Percentiles rank a stretch among this genome's conserved stretches.
phyloP scores from a whole-genome alignment of 768 basidiomycete genomes.

The Tephrocybe sp. region DNA sequence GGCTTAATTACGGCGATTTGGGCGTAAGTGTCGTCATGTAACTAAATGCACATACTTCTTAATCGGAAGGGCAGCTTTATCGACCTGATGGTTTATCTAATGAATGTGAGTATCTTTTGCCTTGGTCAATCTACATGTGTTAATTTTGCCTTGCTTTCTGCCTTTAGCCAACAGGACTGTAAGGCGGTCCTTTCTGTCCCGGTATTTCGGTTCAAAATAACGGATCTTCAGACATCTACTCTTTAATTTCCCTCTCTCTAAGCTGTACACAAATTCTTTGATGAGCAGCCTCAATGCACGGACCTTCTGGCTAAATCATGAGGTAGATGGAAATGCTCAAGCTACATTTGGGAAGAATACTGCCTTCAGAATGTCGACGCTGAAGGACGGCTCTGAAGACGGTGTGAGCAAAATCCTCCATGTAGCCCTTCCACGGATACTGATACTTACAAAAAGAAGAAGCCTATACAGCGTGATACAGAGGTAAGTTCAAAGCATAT shows the following conservation, averaged over 20 bases:
- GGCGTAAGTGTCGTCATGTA: constrained; percentile 15
- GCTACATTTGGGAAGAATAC: neutral
- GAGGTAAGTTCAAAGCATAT: neutral
- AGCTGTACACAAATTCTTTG: constrained; percentile 39
- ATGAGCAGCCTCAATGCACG: constrained; percentile 37
- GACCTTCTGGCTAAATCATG: constrained; percentile 25
- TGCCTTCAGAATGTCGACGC: neutral
- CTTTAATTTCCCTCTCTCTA: constrained; percentile 36
- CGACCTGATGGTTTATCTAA: constrained; percentile 27
- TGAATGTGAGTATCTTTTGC: constrained; percentile 14
- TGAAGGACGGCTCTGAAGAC: neutral
- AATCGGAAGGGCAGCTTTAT: constrained; percentile 10
- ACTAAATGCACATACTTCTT: neutral
- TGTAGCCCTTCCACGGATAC: neutral
- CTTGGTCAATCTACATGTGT: neutral
- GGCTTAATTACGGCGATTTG: constrained; percentile 26
- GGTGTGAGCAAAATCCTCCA: neutral
- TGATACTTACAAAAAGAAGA: too few relatives aligned
- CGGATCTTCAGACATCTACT: constrained; percentile 28
- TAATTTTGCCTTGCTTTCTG: neutral
- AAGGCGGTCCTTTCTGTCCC: neutral
- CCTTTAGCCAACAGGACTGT: constrained; percentile 23
- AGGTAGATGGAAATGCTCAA: constrained; percentile 1
- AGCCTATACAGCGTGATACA: neutral
- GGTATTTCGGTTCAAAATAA: neutral